Base-by-base conservation (phyloP, 192 early-diverging fungal genomes). In the Gonapodya prolifera region DNA sequence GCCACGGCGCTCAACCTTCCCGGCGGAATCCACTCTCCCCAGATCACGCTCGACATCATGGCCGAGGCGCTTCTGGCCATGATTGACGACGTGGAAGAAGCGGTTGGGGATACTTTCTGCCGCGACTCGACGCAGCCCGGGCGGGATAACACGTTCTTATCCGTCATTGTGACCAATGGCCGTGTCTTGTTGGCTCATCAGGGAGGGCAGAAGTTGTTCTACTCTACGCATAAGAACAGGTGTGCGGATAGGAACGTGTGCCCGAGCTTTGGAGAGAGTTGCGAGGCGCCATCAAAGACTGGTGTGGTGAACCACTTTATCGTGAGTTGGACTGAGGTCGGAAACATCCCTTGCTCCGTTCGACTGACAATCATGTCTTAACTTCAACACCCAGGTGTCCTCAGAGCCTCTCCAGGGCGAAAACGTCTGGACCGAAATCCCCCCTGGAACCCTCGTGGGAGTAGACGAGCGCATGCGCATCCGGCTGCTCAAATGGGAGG, bases 121-220 rank as follows among this genome's bases (percentile, higher is more conserved):
- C 71, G 71, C 2, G 71, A 32, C 28, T 13, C 2, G 8, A 32
- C 71, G 18, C 71, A 73, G 31, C 71, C 71, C 29, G 71, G 45
- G 8, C 45, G 45, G 23, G 45, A 61, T 23, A 61, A 61, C 45
- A 61, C 45, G 8, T 61, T 61, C 45, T 13, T 73, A 8, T 30
- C 71, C 18, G 28, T 73, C 28, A 18, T 73, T 18, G 71, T 73
- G 28, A 73, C 71, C 71, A 73, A 73, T 32, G 71, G 71, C 71
- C 2, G 8, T 2, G 29, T 32, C 31, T 13, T 73, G 71, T 18
- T 32, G 28, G 71, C 71, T 29, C 71, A 73, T 29, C 71, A 73
- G 31, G 71, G 71, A 32, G 71, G 71, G 29, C 18, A 73, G 71
- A 32, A 73, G 31, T 32, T 73, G 71, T 73, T 73, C 31, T 73